Percentiles rank a stretch among this genome's conserved stretches.
Conservation (phyloP, 345 rosid genomes). For the Noccaea bulbosa region DNA sequence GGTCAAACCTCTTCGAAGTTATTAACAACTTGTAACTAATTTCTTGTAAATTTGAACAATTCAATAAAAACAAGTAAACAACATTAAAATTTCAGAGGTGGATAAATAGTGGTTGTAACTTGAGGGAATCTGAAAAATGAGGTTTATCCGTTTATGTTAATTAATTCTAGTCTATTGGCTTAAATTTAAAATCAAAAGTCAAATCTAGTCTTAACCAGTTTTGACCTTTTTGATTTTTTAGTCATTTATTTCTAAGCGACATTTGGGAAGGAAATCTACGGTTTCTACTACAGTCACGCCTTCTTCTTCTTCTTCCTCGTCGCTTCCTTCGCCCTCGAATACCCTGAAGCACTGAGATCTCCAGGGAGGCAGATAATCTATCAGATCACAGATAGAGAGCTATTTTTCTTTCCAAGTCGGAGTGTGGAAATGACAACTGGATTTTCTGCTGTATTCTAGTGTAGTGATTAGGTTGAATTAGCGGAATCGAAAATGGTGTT, state of each 20-base stretch:
- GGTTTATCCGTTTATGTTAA: too few relatives aligned
- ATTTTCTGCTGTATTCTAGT: constrained; percentile 18
- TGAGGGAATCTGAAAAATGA: too few relatives aligned
- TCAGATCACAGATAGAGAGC: constrained; percentile 22
- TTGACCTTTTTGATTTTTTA: constrained; percentile 32
- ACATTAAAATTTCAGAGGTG: too few relatives aligned
- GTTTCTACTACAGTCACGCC: constrained; percentile 42
- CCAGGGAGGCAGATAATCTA: constrained; percentile 22
- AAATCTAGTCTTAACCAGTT: constrained; percentile 17
- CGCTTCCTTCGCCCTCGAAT: constrained; percentile 29
- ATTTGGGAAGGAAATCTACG: constrained; percentile 29
- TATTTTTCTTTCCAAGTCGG: constrained; percentile 36
- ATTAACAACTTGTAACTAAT: too few relatives aligned
- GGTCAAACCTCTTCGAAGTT: too few relatives aligned
- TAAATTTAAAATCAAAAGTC: constrained; percentile 28
- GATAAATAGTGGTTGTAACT: too few relatives aligned
- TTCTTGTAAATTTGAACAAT: too few relatives aligned
- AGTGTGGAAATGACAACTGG: constrained; percentile 18
- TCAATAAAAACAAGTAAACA: too few relatives aligned
- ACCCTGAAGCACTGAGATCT: constrained; percentile 33
- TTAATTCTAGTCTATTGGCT: not conserved
- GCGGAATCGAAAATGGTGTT: constrained; percentile 66
- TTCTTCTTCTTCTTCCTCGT: constrained; percentile 39
- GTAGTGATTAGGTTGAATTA: constrained; percentile 31
- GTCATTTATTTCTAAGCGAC: not conserved